A percentile compares a stretch with the other conserved stretches of the same genome.
Conservation (phyloP, 2,329 filamentous ascomycete species). For the Plenodomus biglobosus region DNA sequence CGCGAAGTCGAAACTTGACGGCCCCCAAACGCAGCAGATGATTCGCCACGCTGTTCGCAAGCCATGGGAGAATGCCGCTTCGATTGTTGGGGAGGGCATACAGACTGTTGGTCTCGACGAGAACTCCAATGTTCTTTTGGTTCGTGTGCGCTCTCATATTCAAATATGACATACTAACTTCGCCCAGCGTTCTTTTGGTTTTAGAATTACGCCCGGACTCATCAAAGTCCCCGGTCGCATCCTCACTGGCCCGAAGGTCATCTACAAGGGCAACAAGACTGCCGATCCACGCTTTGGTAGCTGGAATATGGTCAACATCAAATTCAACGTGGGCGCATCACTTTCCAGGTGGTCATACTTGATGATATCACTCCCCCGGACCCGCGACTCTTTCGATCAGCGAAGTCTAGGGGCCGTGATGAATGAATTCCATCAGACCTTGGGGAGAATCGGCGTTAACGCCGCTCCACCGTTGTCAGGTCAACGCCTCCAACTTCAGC, state of each 20-base stretch:
- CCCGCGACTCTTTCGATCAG: slow-evolving; percentile 8
- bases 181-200: slow-evolving; percentile 55
- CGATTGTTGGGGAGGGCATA: slow-evolving; percentile 15
- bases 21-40: slow-evolving; percentile 28
- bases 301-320: slow-evolving; percentile 53
- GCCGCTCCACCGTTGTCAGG: slow-evolving; percentile 4
- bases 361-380: slow-evolving; percentile 8
- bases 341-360: slow-evolving; percentile 17
- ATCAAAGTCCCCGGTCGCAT: slow-evolving; percentile 72
- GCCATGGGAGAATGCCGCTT: slow-evolving; percentile 27
- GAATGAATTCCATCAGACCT: slow-evolving; percentile 11
- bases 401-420: slow-evolving; percentile 3
- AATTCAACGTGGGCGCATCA: slow-evolving; percentile 13
- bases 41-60: slow-evolving; percentile 30
- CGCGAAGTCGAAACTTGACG: slow-evolving; percentile 23
- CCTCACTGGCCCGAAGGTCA: slow-evolving; percentile 60
- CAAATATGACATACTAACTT: neutral
- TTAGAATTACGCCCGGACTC: slow-evolving; percentile 61
- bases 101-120: slow-evolving; percentile 18
- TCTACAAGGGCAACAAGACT: slow-evolving; percentile 51
- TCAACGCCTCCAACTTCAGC: slow-evolving; percentile 5
- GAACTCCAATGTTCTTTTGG: slow-evolving; percentile 16
- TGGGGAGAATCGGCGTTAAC: slow-evolving; percentile 13
- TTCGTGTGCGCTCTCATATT: slow-evolving; percentile 3
- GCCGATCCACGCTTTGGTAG: slow-evolving; percentile 52